Evolutionary conservation across 2,329 filamentous ascomycete genomes (phyloP).

Genomic region (Emergomyces orientalis): DNA sequence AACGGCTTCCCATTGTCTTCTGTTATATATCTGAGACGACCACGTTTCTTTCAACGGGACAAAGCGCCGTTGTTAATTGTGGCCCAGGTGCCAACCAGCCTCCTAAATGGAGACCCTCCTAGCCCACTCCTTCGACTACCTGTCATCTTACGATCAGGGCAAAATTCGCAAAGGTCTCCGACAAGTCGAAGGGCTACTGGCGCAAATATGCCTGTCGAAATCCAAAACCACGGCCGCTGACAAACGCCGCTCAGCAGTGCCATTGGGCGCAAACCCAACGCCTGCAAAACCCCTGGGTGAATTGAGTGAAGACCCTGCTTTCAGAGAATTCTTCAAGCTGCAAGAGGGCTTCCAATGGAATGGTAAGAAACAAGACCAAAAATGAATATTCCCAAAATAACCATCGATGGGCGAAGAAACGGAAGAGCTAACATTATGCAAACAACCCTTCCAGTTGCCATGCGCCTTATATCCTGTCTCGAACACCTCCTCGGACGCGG

Average conservation of each 20-base stretch:
- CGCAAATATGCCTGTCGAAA: conserved; percentile 78
- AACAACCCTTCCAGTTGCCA: conserved; percentile 50
- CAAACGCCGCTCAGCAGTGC: conserved; percentile 35
- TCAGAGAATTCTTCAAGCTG: conserved; percentile 89
- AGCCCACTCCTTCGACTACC: conserved; percentile 89
- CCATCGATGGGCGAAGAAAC: background rate
- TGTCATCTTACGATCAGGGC: conserved; percentile 79
- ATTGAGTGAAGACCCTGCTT: conserved; percentile 73
- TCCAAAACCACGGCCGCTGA: conserved; percentile 32
- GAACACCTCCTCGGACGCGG: conserved; percentile 78
- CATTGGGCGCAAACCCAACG: conserved; percentile 33
- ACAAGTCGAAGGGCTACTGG: conserved; percentile 86
- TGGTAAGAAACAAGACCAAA: conserved; percentile 36
- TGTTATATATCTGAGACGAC: background rate
- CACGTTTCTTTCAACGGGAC: background rate
- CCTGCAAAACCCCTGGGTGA: conserved; percentile 57
- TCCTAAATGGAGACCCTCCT: conserved; percentile 74
- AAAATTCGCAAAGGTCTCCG: conserved; percentile 91
- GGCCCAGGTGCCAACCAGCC: background rate
- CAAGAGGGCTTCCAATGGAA: conserved; percentile 99
- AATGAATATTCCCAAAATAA: background rate
- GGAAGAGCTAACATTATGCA: background rate
- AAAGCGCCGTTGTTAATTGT: background rate
- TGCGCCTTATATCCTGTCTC: conserved; percentile 74
- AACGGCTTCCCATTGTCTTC: background rate